A percentile compares a stretch with the other conserved stretches of the same genome.
These are phyloP conservation scores for Vigna hirtella DNA, from an alignment of 306 rosid genomes.

Conservation along the genomic window DNA sequence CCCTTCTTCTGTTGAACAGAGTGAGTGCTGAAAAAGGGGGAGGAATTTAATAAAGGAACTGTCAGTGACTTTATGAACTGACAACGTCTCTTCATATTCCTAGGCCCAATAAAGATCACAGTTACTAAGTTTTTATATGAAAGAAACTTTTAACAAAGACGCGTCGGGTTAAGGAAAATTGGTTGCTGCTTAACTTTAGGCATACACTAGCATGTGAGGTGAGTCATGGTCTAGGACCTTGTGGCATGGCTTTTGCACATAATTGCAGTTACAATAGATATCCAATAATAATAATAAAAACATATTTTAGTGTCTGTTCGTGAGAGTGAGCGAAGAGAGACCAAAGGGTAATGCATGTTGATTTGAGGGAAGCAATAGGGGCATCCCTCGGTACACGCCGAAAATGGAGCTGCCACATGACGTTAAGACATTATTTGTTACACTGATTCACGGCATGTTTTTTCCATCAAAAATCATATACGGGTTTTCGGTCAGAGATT, in stretches of 20 bases:
- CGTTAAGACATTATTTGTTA: slow-evolving; percentile 13
- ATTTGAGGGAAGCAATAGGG: slow-evolving; percentile 26
- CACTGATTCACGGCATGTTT: slow-evolving; percentile 6
- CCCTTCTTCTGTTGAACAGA: slow-evolving; percentile 2
- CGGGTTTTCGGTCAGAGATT: slow-evolving; percentile 16
- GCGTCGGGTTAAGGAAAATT: slow-evolving; percentile 49
- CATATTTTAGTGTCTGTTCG: not conserved
- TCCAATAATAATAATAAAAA: not conserved
- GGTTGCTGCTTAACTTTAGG: slow-evolving; percentile 64
- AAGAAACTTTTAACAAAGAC: slow-evolving; percentile 40
- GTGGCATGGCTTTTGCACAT: slow-evolving; percentile 34
- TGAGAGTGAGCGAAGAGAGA: slow-evolving; percentile 37
- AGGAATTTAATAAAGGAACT: not conserved
- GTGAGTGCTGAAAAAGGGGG: slow-evolving; percentile 5
- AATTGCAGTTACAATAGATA: not conserved
- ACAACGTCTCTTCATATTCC: slow-evolving; percentile 1
- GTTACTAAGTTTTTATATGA: slow-evolving; percentile 16
- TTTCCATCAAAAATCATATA: slow-evolving; percentile 3
- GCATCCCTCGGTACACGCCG: slow-evolving; percentile 44
- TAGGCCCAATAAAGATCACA: not conserved
- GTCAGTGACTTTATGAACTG: slow-evolving; percentile 2
- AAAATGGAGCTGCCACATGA: slow-evolving; percentile 36
- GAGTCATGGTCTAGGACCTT: slow-evolving; percentile 39
- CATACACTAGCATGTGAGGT: slow-evolving; percentile 65
- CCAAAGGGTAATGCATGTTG: slow-evolving; percentile 15